Evolutionary conservation across 2,329 filamentous ascomycete species (phyloP), one percentile per base, ranked within the genome.

Genomic region (Microcyclospora pomicola): DNA sequence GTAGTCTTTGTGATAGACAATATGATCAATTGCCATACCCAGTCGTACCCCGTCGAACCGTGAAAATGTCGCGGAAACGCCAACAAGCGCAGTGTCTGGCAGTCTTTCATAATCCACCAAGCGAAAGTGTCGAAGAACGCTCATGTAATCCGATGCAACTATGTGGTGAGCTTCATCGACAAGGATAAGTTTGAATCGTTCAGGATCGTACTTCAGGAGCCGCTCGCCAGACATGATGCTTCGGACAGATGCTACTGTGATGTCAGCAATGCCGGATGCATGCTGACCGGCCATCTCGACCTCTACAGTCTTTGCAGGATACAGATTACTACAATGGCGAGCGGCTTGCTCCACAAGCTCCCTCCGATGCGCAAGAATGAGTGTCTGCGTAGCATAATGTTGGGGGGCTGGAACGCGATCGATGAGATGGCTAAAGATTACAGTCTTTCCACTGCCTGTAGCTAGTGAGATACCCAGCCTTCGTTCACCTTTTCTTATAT

Each of bases 91-190:
- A 6, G 51, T 48, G 7, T 42, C 35, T 0, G 83, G 39, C 31
- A 36, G 39, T 12, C 35, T 29, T 11, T 35, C 31, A 80, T 10
- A 71, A 38, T 74, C 61, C 10, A 68, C 65, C 46, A 93, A 69
- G 0, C 78, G 75, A 56, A 98, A 93, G 58, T 96, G 76, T n/a
- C 71, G 66, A 34, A 98, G 65, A 0, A 77, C 71, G 31, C 72
- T 70, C 44, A 92, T 68, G 53, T 96, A 96, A 6, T 77, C 76
- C 2, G 75, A 70, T 1, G 91, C 82, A 33, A 95, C 87, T 37
- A 96, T 93, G 59, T 98, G 91, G 58, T 98, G 91, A 4, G 88
- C 91, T 61, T 98, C 91, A 47, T 98, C 91, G 3, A 98, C 88
- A 2, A 98, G 70, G 0, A 98, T 66, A 0, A 98, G 73, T 61